Evolutionary conservation across 1,139 yeast genomes (phyloP), one percentile per base, ranked within the genome.

Genomic region (Yamadazyma conglobata): DNA sequence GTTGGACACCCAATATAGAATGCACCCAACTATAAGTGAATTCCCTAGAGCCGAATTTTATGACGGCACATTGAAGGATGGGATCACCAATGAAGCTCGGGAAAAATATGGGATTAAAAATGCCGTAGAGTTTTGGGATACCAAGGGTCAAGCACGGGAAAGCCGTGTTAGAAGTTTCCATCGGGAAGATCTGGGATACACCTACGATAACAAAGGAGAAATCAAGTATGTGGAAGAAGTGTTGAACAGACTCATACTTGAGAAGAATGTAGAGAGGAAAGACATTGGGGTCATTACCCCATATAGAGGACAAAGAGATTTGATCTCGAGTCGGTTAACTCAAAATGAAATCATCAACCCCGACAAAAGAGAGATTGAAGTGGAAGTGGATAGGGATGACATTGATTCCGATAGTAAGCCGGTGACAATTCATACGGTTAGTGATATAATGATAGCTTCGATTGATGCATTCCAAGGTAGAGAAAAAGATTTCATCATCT

Each of bases 1-100:
- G 86, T 67, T 80, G 51, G 78, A 80, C 45, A 75, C 79, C 1
- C 88, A 80, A 48, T 80, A 80, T 48, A 71, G 88, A 58, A 79
- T 79, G 86, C 85, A 79, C 48, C 87, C 86, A 7, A 56, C 50
- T 29, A 76, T 77, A 25, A 59, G 83, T 62, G 77, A 77, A 43
- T 81, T 79, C 52, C 80, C 88, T 6, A 62, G 83, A 40, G 58
- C 52, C 28, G 62, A 60, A 35, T 79, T 80, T 38, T 80, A 80
- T 48, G 61, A 64, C 16, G 73, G 74, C 10, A 51, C 60, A 42
- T 60, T 80, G 42, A 61, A 64, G 30, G 81, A 80, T 55, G 88
- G 88, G 46, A 70, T 80, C 15, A 66, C 73, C 4, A 71, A 57
- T 0, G 67, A 58, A 17, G 69, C 75, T 31, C 64, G 82, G 42